Evolutionary conservation across 192 early-diverging fungal species (phyloP), one percentile per base, ranked within the genome.

Genomic region (Coemansia umbellata): DNA sequence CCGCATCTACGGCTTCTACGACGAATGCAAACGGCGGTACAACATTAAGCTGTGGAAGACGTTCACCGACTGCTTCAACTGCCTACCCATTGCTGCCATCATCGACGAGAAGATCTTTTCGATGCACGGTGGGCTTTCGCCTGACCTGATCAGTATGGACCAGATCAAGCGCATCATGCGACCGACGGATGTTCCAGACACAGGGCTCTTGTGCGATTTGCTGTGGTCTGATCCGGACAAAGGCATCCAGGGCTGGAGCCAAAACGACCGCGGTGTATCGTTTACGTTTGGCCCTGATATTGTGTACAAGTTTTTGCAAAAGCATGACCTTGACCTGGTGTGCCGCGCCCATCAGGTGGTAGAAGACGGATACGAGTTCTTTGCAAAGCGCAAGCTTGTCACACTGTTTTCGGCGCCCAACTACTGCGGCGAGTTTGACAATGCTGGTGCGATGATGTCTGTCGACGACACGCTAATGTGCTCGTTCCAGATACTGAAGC

Each of bases 31-130:
- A 70, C 80, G 95, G 66, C 78, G 95, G 51, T 96, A 96, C 79
- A 96, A 98, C 79, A 95, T 96, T 80, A 94, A 94, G 74, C 79
- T 98, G 45, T 98, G 95, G 95, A 98, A 98, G 73, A 95, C 90
- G n/a, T 97, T 97, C 62, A 97, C 93, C 17, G 94, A 97, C 77
- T 97, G 94, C 68, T 97, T 97, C 81, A 97, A 97, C 75, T 97
- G 94, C 59, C 80, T 97, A 40, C 94, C 94, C 14, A 94, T 97
- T 63, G 92, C 94, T 8, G 94, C 94, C 23, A 90, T 97, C 41
- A 91, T 97, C 59, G 94, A 96, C 74, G 95, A 96, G 78, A 96
- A 96, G 70, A 98, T 98, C 55, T 92, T 98, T 52, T 90, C 89
- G 47, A 96, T 98, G 95, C 95, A 98, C 69, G 95, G 95, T 40